Base-by-base conservation (phyloP, 2,329 filamentous ascomycete species). In the Elsinoe arachidis region DNA sequence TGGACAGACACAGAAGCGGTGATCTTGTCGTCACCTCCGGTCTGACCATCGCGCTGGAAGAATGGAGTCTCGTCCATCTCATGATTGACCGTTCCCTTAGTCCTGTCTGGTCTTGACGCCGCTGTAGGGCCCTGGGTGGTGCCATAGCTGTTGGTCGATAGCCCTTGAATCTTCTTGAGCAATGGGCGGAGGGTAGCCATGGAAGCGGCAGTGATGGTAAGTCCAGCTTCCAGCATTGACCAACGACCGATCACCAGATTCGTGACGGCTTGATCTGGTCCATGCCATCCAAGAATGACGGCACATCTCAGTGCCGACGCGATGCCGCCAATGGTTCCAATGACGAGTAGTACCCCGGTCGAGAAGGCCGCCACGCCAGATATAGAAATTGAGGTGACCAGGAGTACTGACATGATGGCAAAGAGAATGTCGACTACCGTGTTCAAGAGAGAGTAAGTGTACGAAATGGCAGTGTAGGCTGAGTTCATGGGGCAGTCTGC, bases 141-240 rank as follows among this genome's bases (percentile, higher is more conserved):
- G 11, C 37, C 37, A 10, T 39, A 39, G 14, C 37, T 6, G 37
- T 39, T 19, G 14, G 12, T 47, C 12, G 21, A 23, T 14, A 30
- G 10, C 9, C 43, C 43, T 33, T 26, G 43, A 23, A n/a, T 26
- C 19, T 26, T 26, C 19, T 47, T 47, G 21, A 47, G 26, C 21
- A 26, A n/a, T 26, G 43, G 43, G 3, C 19, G 17, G 5, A 46
- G 19, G 2, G 43, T 46, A 23, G 43, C 43, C 23, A 46, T 15
- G 3, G 43, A 47, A 17, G 43, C 43, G 15, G 43, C 43, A 14
- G 43, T 33, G 26, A 47, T 47, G 17, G 43, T 33, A 26, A 47
- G 43, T 47, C 43, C 43, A n/a, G 43, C 43, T 47, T 47, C 43
- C 3, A 47, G 26, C 43, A 47, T 47, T 14, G 43, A 23, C 43